Conservation (phyloP, 306 rosid genomes). For the Fagus sylvatica region DNA sequence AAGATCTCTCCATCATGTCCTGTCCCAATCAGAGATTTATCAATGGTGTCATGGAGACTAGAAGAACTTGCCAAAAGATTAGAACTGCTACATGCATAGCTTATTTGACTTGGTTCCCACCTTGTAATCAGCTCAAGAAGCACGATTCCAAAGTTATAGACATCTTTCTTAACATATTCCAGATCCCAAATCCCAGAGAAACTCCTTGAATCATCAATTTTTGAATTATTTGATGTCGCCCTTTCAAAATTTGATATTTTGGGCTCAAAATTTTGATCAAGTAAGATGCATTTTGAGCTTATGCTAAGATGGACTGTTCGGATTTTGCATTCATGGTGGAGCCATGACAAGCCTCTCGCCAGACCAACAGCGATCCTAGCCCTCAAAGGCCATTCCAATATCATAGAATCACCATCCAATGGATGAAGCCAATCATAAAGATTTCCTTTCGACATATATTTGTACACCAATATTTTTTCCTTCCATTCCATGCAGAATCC, state of each 20-base stretch:
- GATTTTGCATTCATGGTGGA: conserved; percentile 27
- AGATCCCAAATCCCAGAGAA: neutral
- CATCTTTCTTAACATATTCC: conserved; percentile 35
- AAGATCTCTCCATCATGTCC: conserved; percentile 31
- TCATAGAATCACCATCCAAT: conserved; percentile 9
- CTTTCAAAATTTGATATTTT: conserved; percentile 41
- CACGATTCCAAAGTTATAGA: conserved; percentile 35
- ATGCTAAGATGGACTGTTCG: conserved; percentile 26
- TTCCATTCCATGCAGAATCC: conserved; percentile 20
- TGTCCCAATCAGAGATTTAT: conserved; percentile 13
- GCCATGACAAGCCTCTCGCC: conserved; percentile 40
- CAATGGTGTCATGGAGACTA: conserved; percentile 13
- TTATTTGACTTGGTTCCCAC: conserved; percentile 8
- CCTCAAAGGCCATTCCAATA: conserved; percentile 1
- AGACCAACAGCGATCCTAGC: conserved; percentile 35
- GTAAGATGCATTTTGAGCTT: conserved; percentile 25
- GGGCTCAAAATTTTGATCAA: conserved; percentile 37
- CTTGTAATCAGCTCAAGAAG: conserved; percentile 38
- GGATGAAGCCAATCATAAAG: conserved; percentile 42
- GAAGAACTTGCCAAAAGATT: neutral
- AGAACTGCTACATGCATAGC: neutral
- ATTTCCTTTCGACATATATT: conserved; percentile 26
- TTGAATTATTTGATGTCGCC: conserved; percentile 16
- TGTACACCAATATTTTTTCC: conserved; percentile 13
- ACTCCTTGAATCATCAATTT: neutral